Evolutionary conservation across 257 asterid species (phyloP).

Genomic region (Fraxinus excelsior): DNA sequence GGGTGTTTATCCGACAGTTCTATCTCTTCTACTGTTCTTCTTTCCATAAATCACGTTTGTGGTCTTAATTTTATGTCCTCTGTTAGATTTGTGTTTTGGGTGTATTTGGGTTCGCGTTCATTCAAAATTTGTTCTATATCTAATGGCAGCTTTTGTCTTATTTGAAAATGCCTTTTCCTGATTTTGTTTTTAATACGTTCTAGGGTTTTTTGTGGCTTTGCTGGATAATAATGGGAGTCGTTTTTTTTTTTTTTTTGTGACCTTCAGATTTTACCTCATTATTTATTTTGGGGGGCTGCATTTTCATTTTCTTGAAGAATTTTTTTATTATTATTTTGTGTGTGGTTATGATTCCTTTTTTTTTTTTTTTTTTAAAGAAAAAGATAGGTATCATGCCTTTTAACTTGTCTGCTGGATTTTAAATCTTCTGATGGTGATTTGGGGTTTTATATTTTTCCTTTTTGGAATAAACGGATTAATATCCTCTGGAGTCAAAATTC

Average conservation of each 20-base stretch:
- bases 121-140: background rate
- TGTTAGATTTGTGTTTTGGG: slow-evolving; percentile 36
- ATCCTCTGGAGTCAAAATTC: background rate
- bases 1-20: background rate
- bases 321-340: too few relatives aligned
- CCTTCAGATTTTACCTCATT: background rate
- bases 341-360: too few relatives aligned
- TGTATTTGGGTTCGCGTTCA: slow-evolving; percentile 25
- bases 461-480: background rate
- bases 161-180: background rate
- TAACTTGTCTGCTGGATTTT: background rate
- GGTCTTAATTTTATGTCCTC: slow-evolving; percentile 22
- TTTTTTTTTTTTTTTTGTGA: background rate
- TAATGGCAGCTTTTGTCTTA: slow-evolving; percentile 5
- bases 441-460: slow-evolving; percentile 2
- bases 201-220: background rate
- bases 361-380: background rate
- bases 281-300: background rate
- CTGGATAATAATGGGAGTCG: background rate
- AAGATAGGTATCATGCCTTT: background rate
- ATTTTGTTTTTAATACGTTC: background rate
- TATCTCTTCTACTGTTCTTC: background rate
- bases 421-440: background rate
- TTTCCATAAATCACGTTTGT: slow-evolving; percentile 13
- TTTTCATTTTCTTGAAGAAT: too few relatives aligned